Percentiles rank a stretch among this genome's conserved stretches.
Evolutionary conservation across 169 alveolate species (phyloP).

Genomic region (Sarcocystis neurona): DNA sequence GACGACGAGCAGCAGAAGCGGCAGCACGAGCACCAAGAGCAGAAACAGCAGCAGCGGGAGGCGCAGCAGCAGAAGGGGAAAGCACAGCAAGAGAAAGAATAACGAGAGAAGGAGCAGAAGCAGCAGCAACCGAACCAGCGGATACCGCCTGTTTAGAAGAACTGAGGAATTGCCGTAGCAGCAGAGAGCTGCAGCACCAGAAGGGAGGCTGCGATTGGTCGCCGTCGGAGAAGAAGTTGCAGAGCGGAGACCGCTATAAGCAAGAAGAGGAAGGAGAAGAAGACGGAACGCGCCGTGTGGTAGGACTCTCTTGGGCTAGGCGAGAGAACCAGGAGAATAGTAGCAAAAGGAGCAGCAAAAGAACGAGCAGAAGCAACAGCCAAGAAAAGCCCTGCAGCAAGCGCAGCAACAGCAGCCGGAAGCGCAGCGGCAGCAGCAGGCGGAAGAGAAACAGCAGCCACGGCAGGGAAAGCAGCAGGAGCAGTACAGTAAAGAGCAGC

Average conservation of each 20-base stretch:
- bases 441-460: not conserved
- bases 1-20: slow-evolving; percentile 16
- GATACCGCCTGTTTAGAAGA: too few relatives aligned
- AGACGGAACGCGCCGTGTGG: not conserved
- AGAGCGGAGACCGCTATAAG: not conserved
- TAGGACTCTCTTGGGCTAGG: not conserved
- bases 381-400: not conserved
- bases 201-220: too few relatives aligned
- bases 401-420: not conserved
- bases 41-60: slow-evolving; percentile 26
- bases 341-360: not conserved
- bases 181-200: too few relatives aligned
- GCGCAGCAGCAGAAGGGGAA: too few relatives aligned
- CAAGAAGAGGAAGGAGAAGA: not conserved
- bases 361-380: not conserved
- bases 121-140: not conserved
- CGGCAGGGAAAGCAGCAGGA: not conserved
- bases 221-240: not conserved
- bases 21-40: not conserved
- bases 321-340: not conserved
- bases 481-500: too few relatives aligned
- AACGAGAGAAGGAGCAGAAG: not conserved
- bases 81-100: not conserved
- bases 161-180: too few relatives aligned
- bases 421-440: slow-evolving; percentile 2